A percentile compares a stretch with the other conserved stretches of the same genome.
Conservation (phyloP, 2,329 filamentous ascomycete species). For the Aquanectria penicillioides region DNA sequence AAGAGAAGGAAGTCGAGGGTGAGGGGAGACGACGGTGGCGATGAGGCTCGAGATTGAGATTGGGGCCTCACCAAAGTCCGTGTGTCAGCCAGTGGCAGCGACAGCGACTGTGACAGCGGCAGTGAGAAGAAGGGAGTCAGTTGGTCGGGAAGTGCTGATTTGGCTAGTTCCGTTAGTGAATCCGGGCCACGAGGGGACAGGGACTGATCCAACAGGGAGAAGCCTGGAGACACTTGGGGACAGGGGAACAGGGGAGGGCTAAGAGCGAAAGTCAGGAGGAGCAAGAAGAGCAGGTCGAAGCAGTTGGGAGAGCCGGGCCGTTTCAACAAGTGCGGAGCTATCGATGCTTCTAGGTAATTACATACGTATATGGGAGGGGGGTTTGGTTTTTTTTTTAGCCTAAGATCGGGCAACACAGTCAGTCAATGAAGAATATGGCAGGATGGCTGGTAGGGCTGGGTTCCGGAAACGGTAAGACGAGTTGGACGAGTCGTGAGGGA, state of each 20-base stretch:
- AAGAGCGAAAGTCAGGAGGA: conserved; percentile 1
- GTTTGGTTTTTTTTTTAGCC: no score
- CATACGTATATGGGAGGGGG: no score
- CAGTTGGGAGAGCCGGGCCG: neutral
- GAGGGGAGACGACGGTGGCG: conserved; percentile 9
- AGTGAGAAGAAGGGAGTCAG: conserved; percentile 13
- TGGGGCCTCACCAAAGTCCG: no score
- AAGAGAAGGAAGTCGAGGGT: neutral
- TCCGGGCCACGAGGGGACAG: conserved; percentile 5
- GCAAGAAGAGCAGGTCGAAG: neutral
- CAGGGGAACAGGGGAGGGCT: conserved; percentile 30
- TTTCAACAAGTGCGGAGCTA: no score
- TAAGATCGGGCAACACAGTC: no score
- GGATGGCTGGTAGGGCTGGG: neutral
- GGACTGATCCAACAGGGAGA: neutral
- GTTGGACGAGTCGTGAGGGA: neutral
- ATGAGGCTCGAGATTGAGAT: neutral
- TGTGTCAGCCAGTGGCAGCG: conserved; percentile 5
- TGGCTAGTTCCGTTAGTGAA: conserved; percentile 1
- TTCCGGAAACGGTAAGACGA: conserved; percentile 6
- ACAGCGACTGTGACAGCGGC: conserved; percentile 20
- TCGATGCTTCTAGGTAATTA: no score
- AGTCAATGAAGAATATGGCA: no score
- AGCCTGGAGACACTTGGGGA: conserved; percentile 12
- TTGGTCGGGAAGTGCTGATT: conserved; percentile 28